phyloP scores from a whole-genome alignment of 352 stramenopile species.

The Phytophthora gonapodyides region DNA sequence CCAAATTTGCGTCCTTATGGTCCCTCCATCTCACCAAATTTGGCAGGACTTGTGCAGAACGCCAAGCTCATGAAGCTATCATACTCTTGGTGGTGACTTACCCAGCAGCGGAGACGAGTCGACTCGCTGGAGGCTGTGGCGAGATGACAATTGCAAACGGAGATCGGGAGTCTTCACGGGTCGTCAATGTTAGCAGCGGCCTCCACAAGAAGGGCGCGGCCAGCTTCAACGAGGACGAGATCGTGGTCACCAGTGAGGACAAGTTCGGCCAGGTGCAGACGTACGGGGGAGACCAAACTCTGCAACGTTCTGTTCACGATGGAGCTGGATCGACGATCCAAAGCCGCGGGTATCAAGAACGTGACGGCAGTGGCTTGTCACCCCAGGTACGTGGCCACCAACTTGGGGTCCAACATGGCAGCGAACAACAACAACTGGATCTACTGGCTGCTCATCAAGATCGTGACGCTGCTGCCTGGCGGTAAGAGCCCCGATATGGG shows the following conservation, averaged over 20 bases:
- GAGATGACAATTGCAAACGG: too few relatives aligned
- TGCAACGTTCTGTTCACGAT: slow-evolving; percentile 56
- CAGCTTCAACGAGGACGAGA: slow-evolving; percentile 30
- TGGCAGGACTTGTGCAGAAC: too few relatives aligned
- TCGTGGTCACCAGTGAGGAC: slow-evolving; percentile 35
- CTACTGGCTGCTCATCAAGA: slow-evolving; percentile 28
- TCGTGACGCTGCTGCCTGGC: slow-evolving; percentile 24
- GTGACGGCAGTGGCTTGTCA: slow-evolving; percentile 38
- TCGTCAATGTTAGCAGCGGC: slow-evolving; percentile 26
- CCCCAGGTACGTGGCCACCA: slow-evolving; percentile 44
- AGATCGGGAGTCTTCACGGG: too few relatives aligned
- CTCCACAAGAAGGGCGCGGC: slow-evolving; percentile 29
- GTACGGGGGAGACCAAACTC: slow-evolving; percentile 53
- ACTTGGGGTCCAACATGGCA: slow-evolving; percentile 25
- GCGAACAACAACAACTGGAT: slow-evolving; percentile 34
- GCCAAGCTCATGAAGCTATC: too few relatives aligned
- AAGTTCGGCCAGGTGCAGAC: slow-evolving; percentile 40
- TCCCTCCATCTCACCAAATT: too few relatives aligned
- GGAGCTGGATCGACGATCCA: slow-evolving; percentile 46
- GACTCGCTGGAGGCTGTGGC: too few relatives aligned
- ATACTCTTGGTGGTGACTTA: too few relatives aligned
- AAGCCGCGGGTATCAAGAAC: slow-evolving; percentile 23
- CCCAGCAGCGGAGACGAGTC: too few relatives aligned
- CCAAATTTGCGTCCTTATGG: too few relatives aligned
- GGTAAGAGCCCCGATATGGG: slow-evolving; percentile 31